phyloP scores from a whole-genome alignment of 805 yeast species.

The Kodamaea kaohsiungensis region DNA sequence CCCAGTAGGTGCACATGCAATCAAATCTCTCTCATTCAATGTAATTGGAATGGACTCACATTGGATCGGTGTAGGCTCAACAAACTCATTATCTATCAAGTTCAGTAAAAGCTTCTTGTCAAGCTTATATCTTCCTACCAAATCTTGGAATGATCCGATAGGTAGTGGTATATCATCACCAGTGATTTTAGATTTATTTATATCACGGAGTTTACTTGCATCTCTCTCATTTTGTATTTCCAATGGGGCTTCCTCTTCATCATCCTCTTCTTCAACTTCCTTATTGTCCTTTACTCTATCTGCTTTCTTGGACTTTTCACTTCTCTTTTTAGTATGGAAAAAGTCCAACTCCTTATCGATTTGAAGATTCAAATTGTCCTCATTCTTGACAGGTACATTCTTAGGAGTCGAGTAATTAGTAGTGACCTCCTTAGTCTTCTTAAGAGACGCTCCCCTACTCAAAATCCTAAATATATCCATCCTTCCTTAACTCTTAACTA shows the following conservation, averaged over 20 bases:
- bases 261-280: slow-evolving; percentile 26
- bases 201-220: slow-evolving; percentile 60
- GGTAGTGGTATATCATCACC: slow-evolving; percentile 92
- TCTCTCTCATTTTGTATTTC: slow-evolving; percentile 55
- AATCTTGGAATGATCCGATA: slow-evolving; percentile 83
- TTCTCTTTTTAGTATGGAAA: slow-evolving; percentile 59
- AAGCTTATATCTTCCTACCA: slow-evolving; percentile 66
- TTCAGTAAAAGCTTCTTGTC: slow-evolving; percentile 60
- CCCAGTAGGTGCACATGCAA: slow-evolving; percentile 98
- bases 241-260: slow-evolving; percentile 38
- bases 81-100: slow-evolving; percentile 66
- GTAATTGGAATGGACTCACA: slow-evolving; percentile 83
- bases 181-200: slow-evolving; percentile 65
- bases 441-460: slow-evolving; percentile 81
- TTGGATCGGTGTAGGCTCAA: slow-evolving; percentile 91
- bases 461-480: slow-evolving; percentile 92
- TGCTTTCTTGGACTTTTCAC: slow-evolving; percentile 22
- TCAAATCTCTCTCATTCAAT: slow-evolving; percentile 67
- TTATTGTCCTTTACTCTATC: slow-evolving; percentile 11
- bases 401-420: slow-evolving; percentile 42
- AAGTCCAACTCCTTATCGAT: slow-evolving; percentile 80
- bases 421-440: slow-evolving; percentile 50
- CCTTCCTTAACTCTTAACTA: not conserved
- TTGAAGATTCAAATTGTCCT: slow-evolving; percentile 44
- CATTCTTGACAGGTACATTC: slow-evolving; percentile 27